Evolutionary conservation across 2,329 filamentous ascomycete genomes (phyloP), one percentile per base, ranked within the genome.

Genomic region (Camillea tinctor): DNA sequence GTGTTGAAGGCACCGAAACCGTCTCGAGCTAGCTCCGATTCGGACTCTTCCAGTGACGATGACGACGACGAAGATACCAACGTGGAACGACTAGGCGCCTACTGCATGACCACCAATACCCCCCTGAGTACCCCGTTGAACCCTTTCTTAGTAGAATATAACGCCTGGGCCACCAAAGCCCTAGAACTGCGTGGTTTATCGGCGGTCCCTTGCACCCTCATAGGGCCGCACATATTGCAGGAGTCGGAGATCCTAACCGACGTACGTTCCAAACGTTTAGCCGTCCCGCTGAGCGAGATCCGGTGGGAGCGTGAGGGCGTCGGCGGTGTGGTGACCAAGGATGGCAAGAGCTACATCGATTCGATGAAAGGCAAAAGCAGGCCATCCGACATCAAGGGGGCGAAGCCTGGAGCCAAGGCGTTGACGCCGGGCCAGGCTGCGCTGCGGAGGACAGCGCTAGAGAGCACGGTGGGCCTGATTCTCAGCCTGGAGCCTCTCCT

Each of bases 291-390:
- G 0, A 89, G 90, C 52, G 91, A 96, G 72, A 82, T 95, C 51
- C 87, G 91, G 54, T 97, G 93, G 93, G 93, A 97, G 79, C 86
- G 88, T 55, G 91, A 95, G 70, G 86, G 86, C 56, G 85, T 85
- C 62, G 87, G 82, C 67, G 87, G 82, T 71, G 82, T 83, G 62
- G 83, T 84, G 60, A 88, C 84, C 52, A 84, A 84, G 66, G 82
- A 85, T 55, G 81, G 81, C 64, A 86, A 84, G 74, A 80, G 79
- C 58, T 91, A 86, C 73, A 81, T 84, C 61, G 83, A 86, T 69
- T 78, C 78, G 40, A 74, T 76, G 71, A 79, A 76, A 69, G 79
- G 78, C 60, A 79, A 80, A 64, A 81, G 81, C 65, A 80, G 77
- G 68, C 72, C 74, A 9, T 67, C 62, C 1, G 68, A 69, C 40